phyloP scores from a whole-genome alignment of 345 rosid species.

The Luvunga scandens region DNA sequence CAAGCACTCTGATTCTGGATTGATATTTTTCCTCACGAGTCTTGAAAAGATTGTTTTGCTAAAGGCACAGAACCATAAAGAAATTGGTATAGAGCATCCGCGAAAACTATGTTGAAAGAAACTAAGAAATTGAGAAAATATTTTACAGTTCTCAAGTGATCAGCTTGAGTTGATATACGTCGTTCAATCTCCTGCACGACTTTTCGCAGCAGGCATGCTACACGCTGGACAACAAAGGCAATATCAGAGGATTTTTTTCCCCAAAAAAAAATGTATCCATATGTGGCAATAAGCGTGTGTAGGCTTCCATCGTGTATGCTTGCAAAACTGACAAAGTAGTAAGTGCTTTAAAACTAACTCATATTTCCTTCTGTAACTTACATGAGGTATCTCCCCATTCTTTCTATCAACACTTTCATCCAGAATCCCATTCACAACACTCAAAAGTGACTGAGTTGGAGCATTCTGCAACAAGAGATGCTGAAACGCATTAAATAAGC shows the following conservation, averaged over 20 bases:
- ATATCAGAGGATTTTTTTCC: conserved; percentile 4
- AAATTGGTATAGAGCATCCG: conserved; percentile 9
- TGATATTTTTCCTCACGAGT: conserved; percentile 86
- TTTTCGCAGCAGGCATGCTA: conserved; percentile 73
- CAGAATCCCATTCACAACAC: conserved; percentile 84
- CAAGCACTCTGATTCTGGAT: conserved; percentile 82
- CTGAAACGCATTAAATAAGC: conserved; percentile 18
- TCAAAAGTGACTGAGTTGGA: conserved; percentile 86
- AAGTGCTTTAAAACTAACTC: neutral
- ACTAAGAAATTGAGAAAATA: neutral
- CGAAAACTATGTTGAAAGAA: neutral
- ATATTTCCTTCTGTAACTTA: conserved; percentile 26
- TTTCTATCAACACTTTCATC: conserved; percentile 88
- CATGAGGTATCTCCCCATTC: conserved; percentile 81
- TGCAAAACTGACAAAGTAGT: neutral
- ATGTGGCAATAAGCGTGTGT: neutral
- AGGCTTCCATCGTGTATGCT: neutral
- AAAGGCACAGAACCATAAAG: conserved; percentile 22
- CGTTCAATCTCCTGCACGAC: conserved; percentile 95
- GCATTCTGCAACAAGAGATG: conserved; percentile 62
- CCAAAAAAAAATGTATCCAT: neutral
- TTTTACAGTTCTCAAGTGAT: conserved; percentile 81
- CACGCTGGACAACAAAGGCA: conserved; percentile 60
- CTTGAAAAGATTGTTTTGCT: conserved; percentile 94
- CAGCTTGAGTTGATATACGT: conserved; percentile 97